phyloP scores from a whole-genome alignment of 495 filamentous ascomycete species.

The Tetracladium marchalianum region DNA sequence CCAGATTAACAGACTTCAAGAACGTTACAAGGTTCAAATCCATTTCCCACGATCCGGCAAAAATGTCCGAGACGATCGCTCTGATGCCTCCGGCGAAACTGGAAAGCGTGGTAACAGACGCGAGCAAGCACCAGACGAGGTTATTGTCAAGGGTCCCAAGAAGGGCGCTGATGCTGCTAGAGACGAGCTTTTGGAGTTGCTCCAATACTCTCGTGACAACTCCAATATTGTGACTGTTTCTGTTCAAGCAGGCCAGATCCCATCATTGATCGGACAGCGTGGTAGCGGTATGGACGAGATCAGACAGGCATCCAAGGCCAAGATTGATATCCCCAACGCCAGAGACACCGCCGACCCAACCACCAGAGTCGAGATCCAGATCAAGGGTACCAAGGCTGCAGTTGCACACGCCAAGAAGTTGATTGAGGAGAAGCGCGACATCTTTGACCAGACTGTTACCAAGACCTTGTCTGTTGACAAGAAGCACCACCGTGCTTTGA shows the following conservation, averaged over 20 bases:
- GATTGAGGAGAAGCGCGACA: slow-evolving; percentile 68
- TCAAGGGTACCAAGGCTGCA: slow-evolving; percentile 83
- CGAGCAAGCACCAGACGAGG: slow-evolving; percentile 79
- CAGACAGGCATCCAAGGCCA: slow-evolving; percentile 68
- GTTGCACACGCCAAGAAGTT: slow-evolving; percentile 85
- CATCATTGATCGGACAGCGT: slow-evolving; percentile 80
- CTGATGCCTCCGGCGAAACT: slow-evolving; percentile 55
- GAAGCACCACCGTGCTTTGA: slow-evolving; percentile 83
- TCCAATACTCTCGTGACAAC: slow-evolving; percentile 81
- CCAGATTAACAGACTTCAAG: slow-evolving; percentile 86
- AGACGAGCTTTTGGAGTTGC: slow-evolving; percentile 75
- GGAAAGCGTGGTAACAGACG: slow-evolving; percentile 50
- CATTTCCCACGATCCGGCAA: slow-evolving; percentile 77
- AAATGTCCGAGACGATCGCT: slow-evolving; percentile 54
- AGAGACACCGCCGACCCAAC: slow-evolving; percentile 41
- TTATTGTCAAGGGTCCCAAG: slow-evolving; percentile 80
- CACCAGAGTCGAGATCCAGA: slow-evolving; percentile 65
- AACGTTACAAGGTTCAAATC: slow-evolving; percentile 83
- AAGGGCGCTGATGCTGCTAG: slow-evolving; percentile 84
- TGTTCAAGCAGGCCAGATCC: slow-evolving; percentile 79
- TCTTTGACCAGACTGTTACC: slow-evolving; percentile 78
- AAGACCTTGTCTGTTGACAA: slow-evolving; percentile 80
- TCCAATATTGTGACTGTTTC: slow-evolving; percentile 68
- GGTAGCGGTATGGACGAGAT: slow-evolving; percentile 86
- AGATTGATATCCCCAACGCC: slow-evolving; percentile 75